Evolutionary conservation across 192 early-diverging fungal genomes (phyloP).

Genomic region (Podila minutissima): DNA sequence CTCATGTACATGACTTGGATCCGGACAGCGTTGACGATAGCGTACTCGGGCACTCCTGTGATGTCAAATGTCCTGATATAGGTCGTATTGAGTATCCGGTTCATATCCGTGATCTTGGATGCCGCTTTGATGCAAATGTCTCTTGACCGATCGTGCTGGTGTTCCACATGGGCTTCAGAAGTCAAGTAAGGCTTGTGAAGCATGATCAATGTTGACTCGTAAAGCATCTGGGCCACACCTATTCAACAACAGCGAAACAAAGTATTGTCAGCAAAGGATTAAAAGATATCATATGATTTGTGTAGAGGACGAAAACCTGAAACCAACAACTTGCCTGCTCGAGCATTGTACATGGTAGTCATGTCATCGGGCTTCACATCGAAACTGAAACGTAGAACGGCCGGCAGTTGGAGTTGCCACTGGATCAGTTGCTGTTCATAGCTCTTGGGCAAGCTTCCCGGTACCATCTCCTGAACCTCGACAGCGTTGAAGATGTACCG

Average conservation of each 20-base stretch:
- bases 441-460: slow-evolving; percentile 39
- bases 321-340: slow-evolving; percentile 19
- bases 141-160: slow-evolving; percentile 15
- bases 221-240: slow-evolving; percentile 43
- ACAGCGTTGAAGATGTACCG: slow-evolving; percentile 36
- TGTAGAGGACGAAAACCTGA: background rate
- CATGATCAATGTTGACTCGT: slow-evolving; percentile 39
- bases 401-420: slow-evolving; percentile 42
- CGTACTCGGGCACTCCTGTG: slow-evolving; percentile 19
- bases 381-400: slow-evolving; percentile 32
- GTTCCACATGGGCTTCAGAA: slow-evolving; percentile 8
- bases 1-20: slow-evolving; percentile 44
- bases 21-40: slow-evolving; percentile 26
- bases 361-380: slow-evolving; percentile 24
- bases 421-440: slow-evolving; percentile 47
- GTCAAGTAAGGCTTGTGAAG: slow-evolving; percentile 37
- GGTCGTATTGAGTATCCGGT: slow-evolving; percentile 18
- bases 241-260: background rate
- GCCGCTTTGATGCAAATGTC: slow-evolving; percentile 50
- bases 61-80: slow-evolving; percentile 22
- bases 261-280: background rate
- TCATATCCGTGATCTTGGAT: slow-evolving; percentile 29
- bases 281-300: too few species aligned
- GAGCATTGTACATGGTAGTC: slow-evolving; percentile 23
- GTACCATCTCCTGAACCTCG: slow-evolving; percentile 39